Conservation (phyloP, 768 basidiomycete genomes). For the Amanita inopinata region DNA sequence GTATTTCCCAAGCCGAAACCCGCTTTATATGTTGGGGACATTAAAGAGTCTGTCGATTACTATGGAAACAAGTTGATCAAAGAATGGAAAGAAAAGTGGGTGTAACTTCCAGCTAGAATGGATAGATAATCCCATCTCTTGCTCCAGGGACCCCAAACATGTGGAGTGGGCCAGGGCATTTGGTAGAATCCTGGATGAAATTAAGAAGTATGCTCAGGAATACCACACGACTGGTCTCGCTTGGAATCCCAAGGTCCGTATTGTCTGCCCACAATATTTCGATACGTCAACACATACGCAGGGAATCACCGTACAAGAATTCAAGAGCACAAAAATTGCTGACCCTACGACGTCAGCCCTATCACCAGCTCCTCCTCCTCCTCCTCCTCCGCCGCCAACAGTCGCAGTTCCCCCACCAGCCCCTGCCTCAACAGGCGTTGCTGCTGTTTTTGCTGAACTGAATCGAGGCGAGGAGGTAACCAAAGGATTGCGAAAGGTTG, state of each 20-base stretch:
- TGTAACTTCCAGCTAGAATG: not conserved
- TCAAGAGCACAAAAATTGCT: conserved; percentile 22
- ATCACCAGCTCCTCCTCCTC: conserved; percentile 25
- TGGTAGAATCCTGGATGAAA: conserved; percentile 59
- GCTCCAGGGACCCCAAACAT: conserved; percentile 69
- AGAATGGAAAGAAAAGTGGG: conserved; percentile 88
- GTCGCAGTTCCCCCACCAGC: conserved; percentile 38
- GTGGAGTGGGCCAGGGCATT: conserved; percentile 82
- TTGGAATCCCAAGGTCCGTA: conserved; percentile 77
- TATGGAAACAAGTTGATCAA: conserved; percentile 87
- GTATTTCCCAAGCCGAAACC: conserved; percentile 57
- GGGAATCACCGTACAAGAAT: conserved; percentile 52
- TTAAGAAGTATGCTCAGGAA: conserved; percentile 76
- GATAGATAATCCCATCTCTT: conserved; percentile 4
- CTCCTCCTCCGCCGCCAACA: conserved; percentile 45
- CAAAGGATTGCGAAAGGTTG: conserved; percentile 85
- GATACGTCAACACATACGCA: conserved; percentile 17
- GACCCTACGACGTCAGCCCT: conserved; percentile 10
- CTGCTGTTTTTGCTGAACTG: conserved; percentile 83
- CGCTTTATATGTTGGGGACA: conserved; percentile 65
- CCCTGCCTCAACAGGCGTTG: conserved; percentile 41
- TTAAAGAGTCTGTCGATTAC: conserved; percentile 81
- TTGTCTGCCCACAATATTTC: conserved; percentile 1
- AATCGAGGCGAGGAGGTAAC: conserved; percentile 89
- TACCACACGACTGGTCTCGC: conserved; percentile 77